A percentile compares a stretch with the other conserved stretches of the same genome.
Evolutionary conservation across 2,329 filamentous ascomycete genomes (phyloP).

Genomic region (Acrodontium crateriforme): DNA sequence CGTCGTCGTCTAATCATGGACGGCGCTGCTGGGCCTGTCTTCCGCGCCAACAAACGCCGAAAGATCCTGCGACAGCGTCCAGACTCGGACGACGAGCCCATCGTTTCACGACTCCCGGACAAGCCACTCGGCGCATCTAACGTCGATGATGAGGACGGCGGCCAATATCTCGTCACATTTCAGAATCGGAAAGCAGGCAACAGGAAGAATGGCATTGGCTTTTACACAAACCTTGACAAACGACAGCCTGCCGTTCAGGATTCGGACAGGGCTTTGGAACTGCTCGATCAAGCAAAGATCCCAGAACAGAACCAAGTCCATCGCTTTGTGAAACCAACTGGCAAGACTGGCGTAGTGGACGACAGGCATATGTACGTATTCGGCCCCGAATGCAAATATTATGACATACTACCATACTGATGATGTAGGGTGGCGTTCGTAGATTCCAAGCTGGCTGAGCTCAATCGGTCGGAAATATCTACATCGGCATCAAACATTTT

Average conservation of each 20-base stretch:
- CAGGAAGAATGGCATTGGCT: too few relatives aligned
- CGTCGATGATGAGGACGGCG: not conserved
- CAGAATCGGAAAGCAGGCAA: constrained; percentile 3
- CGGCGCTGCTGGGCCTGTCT: constrained; percentile 22
- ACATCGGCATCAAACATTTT: not conserved
- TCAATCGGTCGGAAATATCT: constrained; percentile 8
- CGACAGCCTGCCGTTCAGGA: not conserved
- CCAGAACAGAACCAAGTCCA: constrained; percentile 25
- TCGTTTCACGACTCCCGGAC: not conserved
- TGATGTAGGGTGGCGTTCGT: constrained; percentile 68
- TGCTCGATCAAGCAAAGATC: too few relatives aligned
- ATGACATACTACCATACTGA: constrained; percentile 46
- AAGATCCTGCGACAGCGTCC: constrained; percentile 36
- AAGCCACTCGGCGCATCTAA: not conserved
- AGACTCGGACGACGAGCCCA: constrained; percentile 13
- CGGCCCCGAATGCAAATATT: constrained; percentile 3
- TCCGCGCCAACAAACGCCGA: constrained; percentile 36
- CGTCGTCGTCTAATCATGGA: too few relatives aligned
- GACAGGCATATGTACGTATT: constrained; percentile 67
- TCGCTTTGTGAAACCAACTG: constrained; percentile 61
- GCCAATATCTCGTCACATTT: not conserved
- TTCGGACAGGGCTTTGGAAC: not conserved
- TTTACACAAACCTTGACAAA: not conserved
- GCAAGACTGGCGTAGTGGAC: constrained; percentile 46
- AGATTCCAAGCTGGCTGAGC: constrained; percentile 64